Evolutionary conservation across 495 filamentous ascomycete species (phyloP).

Genomic region (Trypethelium eluteriae): DNA sequence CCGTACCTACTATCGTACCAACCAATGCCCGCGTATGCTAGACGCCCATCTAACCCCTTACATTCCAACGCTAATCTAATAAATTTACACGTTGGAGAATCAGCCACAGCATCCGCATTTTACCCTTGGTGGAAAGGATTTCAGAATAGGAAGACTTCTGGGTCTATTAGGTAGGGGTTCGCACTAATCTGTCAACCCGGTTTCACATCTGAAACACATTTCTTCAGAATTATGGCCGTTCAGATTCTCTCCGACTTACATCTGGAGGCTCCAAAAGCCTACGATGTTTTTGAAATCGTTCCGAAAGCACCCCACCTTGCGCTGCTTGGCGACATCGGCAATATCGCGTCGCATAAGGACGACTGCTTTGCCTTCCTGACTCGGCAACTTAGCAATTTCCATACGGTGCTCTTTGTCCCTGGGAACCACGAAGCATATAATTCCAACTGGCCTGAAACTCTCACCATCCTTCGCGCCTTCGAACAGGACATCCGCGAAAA

Average conservation of each 20-base stretch:
- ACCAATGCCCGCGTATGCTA: too few species aligned
- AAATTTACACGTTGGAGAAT: too few species aligned
- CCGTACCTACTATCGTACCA: too few species aligned
- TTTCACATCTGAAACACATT: too few species aligned
- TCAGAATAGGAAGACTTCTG: too few species aligned
- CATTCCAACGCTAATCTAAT: too few species aligned
- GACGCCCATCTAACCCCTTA: too few species aligned
- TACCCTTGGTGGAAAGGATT: too few species aligned
- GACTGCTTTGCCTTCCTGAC: conserved; percentile 41
- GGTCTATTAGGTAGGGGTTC: too few species aligned
- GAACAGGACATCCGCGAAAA: conserved; percentile 16
- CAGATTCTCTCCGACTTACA: conserved; percentile 55
- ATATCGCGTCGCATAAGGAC: conserved; percentile 32
- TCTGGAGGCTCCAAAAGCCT: conserved; percentile 42
- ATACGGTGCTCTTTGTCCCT: conserved; percentile 44
- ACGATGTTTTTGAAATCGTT: conserved; percentile 43
- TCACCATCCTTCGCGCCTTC: conserved; percentile 29
- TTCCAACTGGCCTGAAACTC: conserved; percentile 32
- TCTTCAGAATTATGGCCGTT: conserved; percentile 24
- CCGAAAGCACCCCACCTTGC: conserved; percentile 47
- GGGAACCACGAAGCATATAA: conserved; percentile 54
- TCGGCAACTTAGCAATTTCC: conserved; percentile 44
- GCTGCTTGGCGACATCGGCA: conserved; percentile 52
- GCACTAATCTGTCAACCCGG: too few species aligned
- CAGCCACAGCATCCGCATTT: too few species aligned